Base-by-base conservation (phyloP, 768 basidiomycete genomes). In the Lactarius tabidus region DNA sequence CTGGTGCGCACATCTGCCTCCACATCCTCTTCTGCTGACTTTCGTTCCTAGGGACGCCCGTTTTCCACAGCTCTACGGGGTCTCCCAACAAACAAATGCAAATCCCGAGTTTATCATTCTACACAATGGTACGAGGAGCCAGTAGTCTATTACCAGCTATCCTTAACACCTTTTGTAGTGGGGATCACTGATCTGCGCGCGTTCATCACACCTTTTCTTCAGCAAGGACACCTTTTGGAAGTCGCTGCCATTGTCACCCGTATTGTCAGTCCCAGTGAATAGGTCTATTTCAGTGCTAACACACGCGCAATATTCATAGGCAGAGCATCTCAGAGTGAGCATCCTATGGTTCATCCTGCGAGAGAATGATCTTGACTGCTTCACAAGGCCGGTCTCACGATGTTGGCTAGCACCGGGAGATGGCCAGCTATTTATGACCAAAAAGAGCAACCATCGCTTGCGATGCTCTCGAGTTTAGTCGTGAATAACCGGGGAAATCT, bases 401-500 rank as follows among this genome's bases (percentile, higher is more conserved):
- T 57, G 59, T 56, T 65, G 38, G 43, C 60, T 38, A 59, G 39
- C 18, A 52, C 58, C 10, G 66, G 59, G 35, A 52, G 23, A 35
- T 55, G 48, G 45, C 56, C 62, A 20, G 45, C 63, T 31, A 64
- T 57, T 14, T 52, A 60, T 59, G 38, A 57, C 33, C 59, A 29
- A 17, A 39, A 18, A 12, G 63, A 60, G 14, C 29, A 57, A 17
- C 63, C 45, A 51, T 67, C 55, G n/a, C 20, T 53, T 33, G 67
- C 64, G n/a, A 59, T 67, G 38, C 55, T 61, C 12, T 65, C 59
- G 5, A 67, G 33, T 23, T 56, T 65, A n/a, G 57, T 66, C 6
- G 56, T 63, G 36, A 63, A 63, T 57, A 66, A 54, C 28, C 48
- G 61, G 9, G 57, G 65, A 17, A 62, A 66, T 52, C 52, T 66